Conservation (phyloP, 129 eudicot genomes). For the sunflower (Helianthus annuus) region HanXRQr2.0-SUNRISE NC_035436.2:201439567-201440066, state of each 20-base stretch:
- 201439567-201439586: conserved; percentile 98
- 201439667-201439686: conserved; percentile 98
- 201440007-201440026: conserved; percentile 63
- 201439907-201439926: conserved; percentile 71
- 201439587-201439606: conserved; percentile 93
- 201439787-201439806: conserved; percentile 81
- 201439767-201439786: neutral
- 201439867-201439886: conserved; percentile 95
- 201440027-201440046: conserved; percentile 63
- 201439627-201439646: conserved; percentile 97
- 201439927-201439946: conserved; percentile 98
- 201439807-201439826: conserved; percentile 80
- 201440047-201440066: conserved; percentile 66
- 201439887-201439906: conserved; percentile 87
- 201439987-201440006: conserved; percentile 67
- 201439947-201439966: conserved; percentile 87
- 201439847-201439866: conserved; percentile 99
- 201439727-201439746: neutral
- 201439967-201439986: conserved; percentile 81
- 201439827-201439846: conserved; percentile 89
- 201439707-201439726: conserved; percentile 9
- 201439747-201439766: neutral
- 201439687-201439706: conserved; percentile 97
- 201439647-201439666: conserved; percentile 93
- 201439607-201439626: conserved; percentile 91